Conservation (phyloP, 208 protist genomes). For the Trichomonas tenax region DNA sequence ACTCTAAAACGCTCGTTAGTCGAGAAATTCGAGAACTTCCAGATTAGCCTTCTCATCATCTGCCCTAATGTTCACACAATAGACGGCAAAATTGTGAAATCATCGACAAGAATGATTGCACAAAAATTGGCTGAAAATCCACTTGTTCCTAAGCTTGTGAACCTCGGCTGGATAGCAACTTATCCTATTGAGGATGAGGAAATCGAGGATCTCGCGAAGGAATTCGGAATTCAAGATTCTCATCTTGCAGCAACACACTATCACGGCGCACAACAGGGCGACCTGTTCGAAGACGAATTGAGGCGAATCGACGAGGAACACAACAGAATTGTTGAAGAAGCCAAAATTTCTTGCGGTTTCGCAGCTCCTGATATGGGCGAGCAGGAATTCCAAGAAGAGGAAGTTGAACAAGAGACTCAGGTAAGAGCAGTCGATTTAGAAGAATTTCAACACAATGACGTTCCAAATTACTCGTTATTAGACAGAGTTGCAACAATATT, state of each 20-base stretch:
- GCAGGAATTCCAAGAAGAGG: neutral
- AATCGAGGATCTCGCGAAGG: neutral
- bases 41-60: neutral
- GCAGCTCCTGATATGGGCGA: neutral
- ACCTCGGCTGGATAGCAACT: neutral
- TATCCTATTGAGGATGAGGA: neutral
- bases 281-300: neutral
- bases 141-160: neutral
- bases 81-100: neutral
- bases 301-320: neutral
- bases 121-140: neutral
- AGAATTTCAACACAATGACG: neutral
- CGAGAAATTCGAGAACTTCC: neutral
- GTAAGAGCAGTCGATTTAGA: neutral
- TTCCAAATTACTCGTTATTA: neutral
- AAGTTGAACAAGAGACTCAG: neutral
- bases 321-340: neutral
- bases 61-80: neutral
- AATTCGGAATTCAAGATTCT: neutral
- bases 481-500: neutral
- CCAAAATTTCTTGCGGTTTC: neutral
- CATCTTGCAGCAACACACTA: neutral
- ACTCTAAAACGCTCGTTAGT: neutral
- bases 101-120: neutral
- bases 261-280: neutral